These are phyloP conservation scores for Monosporascus sp. DNA, from an alignment of 2,329 filamentous ascomycete species.

Conservation along the genomic window DNA sequence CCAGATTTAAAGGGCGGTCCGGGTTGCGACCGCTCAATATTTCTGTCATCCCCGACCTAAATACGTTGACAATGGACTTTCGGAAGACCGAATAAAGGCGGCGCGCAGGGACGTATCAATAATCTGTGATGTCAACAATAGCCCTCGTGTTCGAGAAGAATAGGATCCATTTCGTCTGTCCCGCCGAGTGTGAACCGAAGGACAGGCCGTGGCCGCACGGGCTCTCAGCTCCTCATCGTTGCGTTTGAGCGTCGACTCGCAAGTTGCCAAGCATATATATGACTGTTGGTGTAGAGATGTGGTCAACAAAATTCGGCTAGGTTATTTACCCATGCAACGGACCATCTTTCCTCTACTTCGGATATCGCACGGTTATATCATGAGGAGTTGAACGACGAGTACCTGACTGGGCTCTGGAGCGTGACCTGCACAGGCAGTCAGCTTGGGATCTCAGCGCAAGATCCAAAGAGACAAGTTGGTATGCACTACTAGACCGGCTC, in stretches of 20 bases:
- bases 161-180: not conserved
- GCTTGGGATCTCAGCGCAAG: not conserved
- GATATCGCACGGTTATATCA: not conserved
- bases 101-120: not conserved
- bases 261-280: too few relatives aligned
- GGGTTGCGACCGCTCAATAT: too few relatives aligned
- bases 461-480: too few relatives aligned
- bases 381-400: not conserved
- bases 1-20: too few relatives aligned
- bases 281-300: too few relatives aligned
- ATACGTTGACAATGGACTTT: too few relatives aligned
- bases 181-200: too few relatives aligned
- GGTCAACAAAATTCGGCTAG: not conserved
- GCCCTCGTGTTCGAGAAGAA: not conserved
- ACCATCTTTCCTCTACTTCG: constrained; percentile 2
- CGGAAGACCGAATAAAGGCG: not conserved
- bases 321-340: not conserved
- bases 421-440: not conserved
- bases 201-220: too few relatives aligned
- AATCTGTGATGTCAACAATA: not conserved
- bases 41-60: too few relatives aligned
- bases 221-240: too few relatives aligned
- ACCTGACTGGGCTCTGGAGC: constrained; percentile 1
- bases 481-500: too few relatives aligned
- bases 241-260: too few relatives aligned